These are phyloP conservation scores for Reticulascus tulasneorum DNA, from an alignment of 2,329 filamentous ascomycete genomes.

Conservation along the genomic window DNA sequence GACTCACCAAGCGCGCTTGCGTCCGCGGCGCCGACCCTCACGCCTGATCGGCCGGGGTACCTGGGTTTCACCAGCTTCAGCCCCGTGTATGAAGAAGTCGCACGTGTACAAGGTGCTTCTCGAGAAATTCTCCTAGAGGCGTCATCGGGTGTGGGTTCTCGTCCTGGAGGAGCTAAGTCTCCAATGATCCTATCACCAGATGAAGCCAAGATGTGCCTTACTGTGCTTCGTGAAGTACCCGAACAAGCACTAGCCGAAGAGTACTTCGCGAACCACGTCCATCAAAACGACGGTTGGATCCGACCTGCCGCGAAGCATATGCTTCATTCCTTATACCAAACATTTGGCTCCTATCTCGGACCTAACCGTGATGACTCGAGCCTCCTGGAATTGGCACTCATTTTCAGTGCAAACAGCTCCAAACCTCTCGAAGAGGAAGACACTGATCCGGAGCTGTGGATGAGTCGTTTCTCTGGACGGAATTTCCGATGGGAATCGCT, in stretches of 20 bases:
- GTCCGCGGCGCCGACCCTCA: neutral
- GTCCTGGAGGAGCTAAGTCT: too few relatives aligned
- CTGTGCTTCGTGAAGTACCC: conserved; percentile 33
- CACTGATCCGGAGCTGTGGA: conserved; percentile 30
- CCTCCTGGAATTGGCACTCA: conserved; percentile 31
- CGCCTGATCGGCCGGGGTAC: conserved; percentile 28
- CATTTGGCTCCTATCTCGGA: conserved; percentile 25
- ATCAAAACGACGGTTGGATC: conserved; percentile 27
- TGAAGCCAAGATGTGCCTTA: conserved; percentile 26
- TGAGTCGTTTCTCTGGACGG: conserved; percentile 31
- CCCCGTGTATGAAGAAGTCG: conserved; percentile 36
- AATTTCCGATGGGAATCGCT: conserved; percentile 41
- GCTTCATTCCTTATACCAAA: conserved; percentile 25
- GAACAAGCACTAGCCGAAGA: conserved; percentile 17
- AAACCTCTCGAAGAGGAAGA: conserved; percentile 30
- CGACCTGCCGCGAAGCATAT: conserved; percentile 22
- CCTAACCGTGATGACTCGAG: conserved; percentile 18
- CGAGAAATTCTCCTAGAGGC: conserved; percentile 2
- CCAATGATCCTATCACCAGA: conserved; percentile 9
- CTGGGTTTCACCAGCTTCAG: conserved; percentile 42
- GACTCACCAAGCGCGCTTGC: conserved; percentile 5
- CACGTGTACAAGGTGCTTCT: conserved; percentile 31
- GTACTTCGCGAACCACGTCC: conserved; percentile 15
- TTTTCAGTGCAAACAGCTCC: conserved; percentile 33
- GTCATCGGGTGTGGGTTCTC: conserved; percentile 6